phyloP scores from a whole-genome alignment of 805 yeast species.

The Zygosaccharomyces rouxii region DNA sequence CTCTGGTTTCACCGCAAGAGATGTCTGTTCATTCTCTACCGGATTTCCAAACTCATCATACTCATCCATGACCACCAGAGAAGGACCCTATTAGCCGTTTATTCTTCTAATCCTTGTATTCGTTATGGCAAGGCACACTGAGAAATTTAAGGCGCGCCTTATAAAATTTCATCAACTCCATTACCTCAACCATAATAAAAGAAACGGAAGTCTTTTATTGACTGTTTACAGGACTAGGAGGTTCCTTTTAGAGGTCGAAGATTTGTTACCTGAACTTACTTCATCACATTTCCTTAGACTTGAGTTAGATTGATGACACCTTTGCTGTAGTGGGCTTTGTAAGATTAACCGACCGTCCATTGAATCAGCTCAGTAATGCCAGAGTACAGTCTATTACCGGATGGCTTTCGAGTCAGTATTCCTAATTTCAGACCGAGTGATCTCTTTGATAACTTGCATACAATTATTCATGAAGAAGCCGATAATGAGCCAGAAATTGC shows the following conservation, averaged over 20 bases:
- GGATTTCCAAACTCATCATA: conserved; percentile 62
- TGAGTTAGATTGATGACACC: conserved; percentile 1
- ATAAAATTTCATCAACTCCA: background rate
- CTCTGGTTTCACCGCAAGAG: conserved; percentile 2
- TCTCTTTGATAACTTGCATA: conserved; percentile 30
- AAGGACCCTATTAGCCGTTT: conserved; percentile 46
- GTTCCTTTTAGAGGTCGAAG: background rate
- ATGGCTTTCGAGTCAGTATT: conserved; percentile 24
- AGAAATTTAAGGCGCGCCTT: conserved; percentile 5
- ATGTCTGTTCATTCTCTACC: conserved; percentile 10
- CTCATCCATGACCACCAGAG: conserved; percentile 20
- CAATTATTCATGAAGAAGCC: conserved; percentile 36
- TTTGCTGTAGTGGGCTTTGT: background rate
- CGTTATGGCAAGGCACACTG: background rate
- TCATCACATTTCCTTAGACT: background rate
- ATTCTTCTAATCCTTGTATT: background rate
- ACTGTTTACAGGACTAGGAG: background rate
- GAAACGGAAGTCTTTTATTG: background rate
- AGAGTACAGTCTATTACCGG: conserved; percentile 24
- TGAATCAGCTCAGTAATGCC: conserved; percentile 14
- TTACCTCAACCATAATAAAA: background rate
- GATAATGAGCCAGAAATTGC: conserved; percentile 51
- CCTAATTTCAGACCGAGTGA: conserved; percentile 21
- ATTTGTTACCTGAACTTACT: background rate
- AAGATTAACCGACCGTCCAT: background rate